Conservation (phyloP, 1,284 basidiomycete genomes). For the Pseudozyma sp. region DNA sequence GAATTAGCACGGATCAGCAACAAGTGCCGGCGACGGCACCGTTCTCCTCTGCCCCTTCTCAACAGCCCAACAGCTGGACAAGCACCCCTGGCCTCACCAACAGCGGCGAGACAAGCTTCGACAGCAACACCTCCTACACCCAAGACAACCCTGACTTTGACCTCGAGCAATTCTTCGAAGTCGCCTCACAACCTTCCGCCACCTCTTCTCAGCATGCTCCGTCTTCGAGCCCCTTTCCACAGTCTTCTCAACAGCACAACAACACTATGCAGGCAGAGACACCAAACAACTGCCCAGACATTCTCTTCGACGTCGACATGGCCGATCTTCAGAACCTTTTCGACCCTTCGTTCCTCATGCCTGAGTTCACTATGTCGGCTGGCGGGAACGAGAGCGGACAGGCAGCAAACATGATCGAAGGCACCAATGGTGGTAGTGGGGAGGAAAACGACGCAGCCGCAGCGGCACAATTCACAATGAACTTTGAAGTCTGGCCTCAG, state of each 20-base stretch:
- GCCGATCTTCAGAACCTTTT: conserved; percentile 20
- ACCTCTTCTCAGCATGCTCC: conserved; percentile 1
- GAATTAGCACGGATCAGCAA: background rate
- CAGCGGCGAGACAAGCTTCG: background rate
- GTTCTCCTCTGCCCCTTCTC: background rate
- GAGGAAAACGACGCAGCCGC: background rate
- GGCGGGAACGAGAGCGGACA: background rate
- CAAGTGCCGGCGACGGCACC: background rate
- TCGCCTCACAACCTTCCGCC: background rate
- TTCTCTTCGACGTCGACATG: conserved; percentile 23
- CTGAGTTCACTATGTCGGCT: background rate
- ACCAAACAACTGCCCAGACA: background rate
- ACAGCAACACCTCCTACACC: conserved; percentile 1
- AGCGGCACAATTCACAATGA: conserved; percentile 14
- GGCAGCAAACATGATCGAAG: background rate
- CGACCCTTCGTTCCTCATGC: conserved; percentile 4
- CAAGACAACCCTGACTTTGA: conserved; percentile 5
- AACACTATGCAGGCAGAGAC: background rate
- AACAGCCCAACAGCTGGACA: background rate
- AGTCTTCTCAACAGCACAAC: background rate
- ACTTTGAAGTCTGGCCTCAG: conserved; percentile 28
- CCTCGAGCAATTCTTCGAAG: conserved; percentile 14
- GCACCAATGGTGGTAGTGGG: background rate
- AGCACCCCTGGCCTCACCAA: background rate
- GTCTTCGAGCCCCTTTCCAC: background rate